Conservation (phyloP, 2,329 filamentous ascomycete species). For the Fusarium burgessii region DNA sequence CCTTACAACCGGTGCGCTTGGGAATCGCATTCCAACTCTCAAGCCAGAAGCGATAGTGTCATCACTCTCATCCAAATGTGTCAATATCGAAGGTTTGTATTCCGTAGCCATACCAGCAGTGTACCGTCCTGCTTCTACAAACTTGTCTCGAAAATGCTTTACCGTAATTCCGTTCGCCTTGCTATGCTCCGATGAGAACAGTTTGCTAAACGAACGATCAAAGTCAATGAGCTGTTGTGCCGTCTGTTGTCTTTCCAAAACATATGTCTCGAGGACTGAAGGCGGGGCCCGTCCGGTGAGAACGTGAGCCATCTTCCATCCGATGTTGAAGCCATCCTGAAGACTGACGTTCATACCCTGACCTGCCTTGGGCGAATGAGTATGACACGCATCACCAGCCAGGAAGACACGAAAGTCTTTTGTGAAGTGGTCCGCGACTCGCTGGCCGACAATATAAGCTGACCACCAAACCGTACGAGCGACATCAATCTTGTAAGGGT, state of each 20-base stretch:
- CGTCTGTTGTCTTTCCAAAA: slow-evolving; percentile 62
- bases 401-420: slow-evolving; percentile 72
- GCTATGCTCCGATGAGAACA: slow-evolving; percentile 37
- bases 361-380: slow-evolving; percentile 69
- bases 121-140: slow-evolving; percentile 37
- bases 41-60: neutral
- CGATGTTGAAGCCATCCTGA: slow-evolving; percentile 69
- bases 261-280: slow-evolving; percentile 59
- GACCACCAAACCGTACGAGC: slow-evolving; percentile 43
- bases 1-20: slow-evolving; percentile 27
- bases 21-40: slow-evolving; percentile 35
- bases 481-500: slow-evolving; percentile 63
- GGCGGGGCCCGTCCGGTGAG: slow-evolving; percentile 45
- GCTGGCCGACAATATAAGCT: slow-evolving; percentile 72
- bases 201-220: slow-evolving; percentile 50
- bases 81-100: slow-evolving; percentile 20
- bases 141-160: slow-evolving; percentile 32
- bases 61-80: neutral
- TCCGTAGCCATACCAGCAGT: slow-evolving; percentile 35
- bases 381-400: slow-evolving; percentile 71
- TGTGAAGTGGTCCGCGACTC: slow-evolving; percentile 55
- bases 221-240: slow-evolving; percentile 60
- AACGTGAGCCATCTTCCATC: slow-evolving; percentile 66
- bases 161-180: slow-evolving; percentile 13
- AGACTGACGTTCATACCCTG: slow-evolving; percentile 81